Conservation (phyloP, 2,329 filamentous ascomycete species). For the Neopestalotiopsis sp. region DNA sequence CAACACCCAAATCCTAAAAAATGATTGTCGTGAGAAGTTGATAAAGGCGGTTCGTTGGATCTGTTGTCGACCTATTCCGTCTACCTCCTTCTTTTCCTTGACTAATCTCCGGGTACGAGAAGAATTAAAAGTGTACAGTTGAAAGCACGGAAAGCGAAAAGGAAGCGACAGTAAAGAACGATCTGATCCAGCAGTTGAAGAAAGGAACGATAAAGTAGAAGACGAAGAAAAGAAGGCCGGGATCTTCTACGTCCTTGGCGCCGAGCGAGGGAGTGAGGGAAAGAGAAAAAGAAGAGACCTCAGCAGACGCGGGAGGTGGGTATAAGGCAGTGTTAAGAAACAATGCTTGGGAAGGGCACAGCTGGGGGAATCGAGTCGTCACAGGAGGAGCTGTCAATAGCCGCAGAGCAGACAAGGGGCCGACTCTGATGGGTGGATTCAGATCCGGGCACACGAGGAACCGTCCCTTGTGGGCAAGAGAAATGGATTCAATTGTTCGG, state of each 20-base stretch:
- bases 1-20: constrained; percentile 24
- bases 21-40: constrained; percentile 25
- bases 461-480: constrained; percentile 10
- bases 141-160: constrained; percentile 30
- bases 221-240: constrained; percentile 41
- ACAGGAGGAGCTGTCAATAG: constrained; percentile 33
- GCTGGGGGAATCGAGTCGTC: constrained; percentile 42
- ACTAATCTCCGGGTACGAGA: constrained; percentile 28
- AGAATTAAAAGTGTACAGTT: constrained; percentile 34
- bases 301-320: constrained; percentile 34
- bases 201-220: constrained; percentile 47
- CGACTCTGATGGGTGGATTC: constrained; percentile 6
- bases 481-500: constrained; percentile 35
- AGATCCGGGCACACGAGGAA: constrained; percentile 15
- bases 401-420: not conserved
- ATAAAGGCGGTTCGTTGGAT: constrained; percentile 22
- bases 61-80: not conserved
- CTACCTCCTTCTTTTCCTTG: constrained; percentile 23
- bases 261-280: constrained; percentile 37
- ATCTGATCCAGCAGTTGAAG: constrained; percentile 67
- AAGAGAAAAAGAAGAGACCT: constrained; percentile 30
- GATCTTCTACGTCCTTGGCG: constrained; percentile 52
- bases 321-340: constrained; percentile 41
- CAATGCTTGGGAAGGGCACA: constrained; percentile 34
- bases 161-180: constrained; percentile 48